phyloP scores from a whole-genome alignment of 106 monocot species.

The Triglochin maritima region DNA sequence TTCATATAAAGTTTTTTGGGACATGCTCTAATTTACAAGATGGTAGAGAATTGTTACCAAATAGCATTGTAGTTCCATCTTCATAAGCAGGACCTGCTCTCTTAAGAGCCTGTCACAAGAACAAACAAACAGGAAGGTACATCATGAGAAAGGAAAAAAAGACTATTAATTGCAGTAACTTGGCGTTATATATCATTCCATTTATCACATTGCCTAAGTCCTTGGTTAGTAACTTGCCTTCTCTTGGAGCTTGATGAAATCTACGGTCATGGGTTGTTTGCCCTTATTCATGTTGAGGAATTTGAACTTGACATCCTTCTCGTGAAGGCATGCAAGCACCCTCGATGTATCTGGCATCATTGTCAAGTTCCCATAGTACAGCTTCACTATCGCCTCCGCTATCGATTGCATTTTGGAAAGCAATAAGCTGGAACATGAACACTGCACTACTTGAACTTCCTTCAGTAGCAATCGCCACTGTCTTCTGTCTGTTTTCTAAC shows the following conservation, averaged over 20 bases:
- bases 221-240: neutral
- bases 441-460: too few species aligned
- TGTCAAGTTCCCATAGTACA: constrained; percentile 45
- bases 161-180: neutral
- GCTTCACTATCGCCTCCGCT: constrained; percentile 19
- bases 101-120: constrained; percentile 8
- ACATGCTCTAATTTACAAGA: too few species aligned
- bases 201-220: neutral
- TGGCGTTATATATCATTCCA: neutral
- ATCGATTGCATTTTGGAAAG: neutral
- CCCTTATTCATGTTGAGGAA: constrained; percentile 33
- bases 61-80: constrained; percentile 33
- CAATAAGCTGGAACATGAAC: too few species aligned
- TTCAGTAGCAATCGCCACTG: too few species aligned
- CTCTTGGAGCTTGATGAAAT: constrained; percentile 54
- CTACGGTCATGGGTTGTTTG: constrained; percentile 9
- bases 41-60: constrained; percentile 17
- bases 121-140: neutral
- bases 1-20: too few species aligned
- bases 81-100: constrained; percentile 23
- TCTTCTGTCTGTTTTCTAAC: too few species aligned
- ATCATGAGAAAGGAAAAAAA: neutral
- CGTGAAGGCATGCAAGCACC: constrained; percentile 58
- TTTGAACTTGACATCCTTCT: constrained; percentile 51
- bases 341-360: constrained; percentile 50